Base-by-base conservation (phyloP, 495 filamentous ascomycete genomes). In the Cairneyella variabilis region DNA sequence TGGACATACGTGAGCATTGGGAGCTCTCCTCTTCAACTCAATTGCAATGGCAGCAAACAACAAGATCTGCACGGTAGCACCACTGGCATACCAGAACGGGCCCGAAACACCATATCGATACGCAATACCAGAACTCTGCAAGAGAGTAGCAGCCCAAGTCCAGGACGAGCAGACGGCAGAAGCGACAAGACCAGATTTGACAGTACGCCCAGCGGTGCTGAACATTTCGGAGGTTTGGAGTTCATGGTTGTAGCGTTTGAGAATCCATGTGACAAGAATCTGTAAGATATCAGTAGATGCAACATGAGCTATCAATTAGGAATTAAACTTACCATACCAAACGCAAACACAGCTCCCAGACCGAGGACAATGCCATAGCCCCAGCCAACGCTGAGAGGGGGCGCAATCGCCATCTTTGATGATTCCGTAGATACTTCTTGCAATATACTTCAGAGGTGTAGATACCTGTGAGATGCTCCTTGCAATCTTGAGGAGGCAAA, bases 191-290 rank as follows among this genome's bases (percentile, higher is more conserved):
- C 92, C 92, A 11, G 89, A 91, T 62, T 96, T 97, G 61, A 97
- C 92, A 9, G 91, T 95, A 41, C 92, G 76, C 16, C 92, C 92
- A 42, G 92, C 92, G 2, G 92, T 97, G 54, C 82, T 90, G 80
- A 97, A 97, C 88, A 95, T 96, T 70, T 97, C 92, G 0, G 89
- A 95, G 0, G 92, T 97, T 70, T 96, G 91, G 6, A 96, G 78
- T 71, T 97, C 92, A 74, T 90, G 78, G 66, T 96, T 92, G 65
- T 96, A 97, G 63, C 88, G 74, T 64, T 85, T 89, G 50, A 95
- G 72, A 46, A 88, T 79, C 75, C 83, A 90, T 9, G 89, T 95
- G 22, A 88, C 87, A 41, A 83, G 64, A 44, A 83, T 76, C 76
- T 72, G n/a, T n/a, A n/a, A n/a, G n/a, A n/a, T n/a, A n/a, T n/a